Evolutionary conservation across 805 yeast genomes (phyloP).

Genomic region (Yamadazyma takamatsuzukensis): DNA sequence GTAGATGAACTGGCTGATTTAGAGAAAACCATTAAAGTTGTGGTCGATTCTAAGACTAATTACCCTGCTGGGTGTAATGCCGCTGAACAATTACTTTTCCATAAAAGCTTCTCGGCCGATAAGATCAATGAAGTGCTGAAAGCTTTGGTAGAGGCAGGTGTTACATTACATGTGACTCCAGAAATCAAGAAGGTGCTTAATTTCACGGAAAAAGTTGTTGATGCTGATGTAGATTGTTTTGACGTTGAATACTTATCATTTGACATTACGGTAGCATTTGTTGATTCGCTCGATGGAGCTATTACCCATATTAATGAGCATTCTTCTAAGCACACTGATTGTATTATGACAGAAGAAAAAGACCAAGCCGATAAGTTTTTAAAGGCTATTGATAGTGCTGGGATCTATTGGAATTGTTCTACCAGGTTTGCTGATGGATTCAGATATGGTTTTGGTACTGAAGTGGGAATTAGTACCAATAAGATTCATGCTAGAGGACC

Average conservation of each 20-base stretch:
- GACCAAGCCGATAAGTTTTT: slow-evolving; percentile 70
- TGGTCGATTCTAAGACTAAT: slow-evolving; percentile 87
- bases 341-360: slow-evolving; percentile 77
- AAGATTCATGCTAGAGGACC: slow-evolving; percentile 99
- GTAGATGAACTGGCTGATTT: slow-evolving; percentile 76
- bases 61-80: slow-evolving; percentile 99
- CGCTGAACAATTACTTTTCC: slow-evolving; percentile 77
- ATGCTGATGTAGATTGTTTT: slow-evolving; percentile 65
- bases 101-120: slow-evolving; percentile 37
- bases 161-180: slow-evolving; percentile 64
- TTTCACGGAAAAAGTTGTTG: slow-evolving; percentile 30
- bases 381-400: slow-evolving; percentile 88
- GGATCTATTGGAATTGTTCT: slow-evolving; percentile 96
- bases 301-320: slow-evolving; percentile 81
- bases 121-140: slow-evolving; percentile 21
- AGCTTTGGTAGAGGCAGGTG: slow-evolving; percentile 58
- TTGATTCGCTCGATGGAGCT: slow-evolving; percentile 64
- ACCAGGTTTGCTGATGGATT: slow-evolving; percentile 98
- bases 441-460: slow-evolving; percentile 98
- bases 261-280: slow-evolving; percentile 72
- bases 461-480: slow-evolving; percentile 95
- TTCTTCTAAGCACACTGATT: slow-evolving; percentile 95
- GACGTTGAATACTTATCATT: slow-evolving; percentile 79
- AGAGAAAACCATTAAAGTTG: slow-evolving; percentile 69
- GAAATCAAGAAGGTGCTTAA: slow-evolving; percentile 38